phyloP scores from a whole-genome alignment of 805 yeast species.

The Metschnikowia chrysomelidarum region DNA sequence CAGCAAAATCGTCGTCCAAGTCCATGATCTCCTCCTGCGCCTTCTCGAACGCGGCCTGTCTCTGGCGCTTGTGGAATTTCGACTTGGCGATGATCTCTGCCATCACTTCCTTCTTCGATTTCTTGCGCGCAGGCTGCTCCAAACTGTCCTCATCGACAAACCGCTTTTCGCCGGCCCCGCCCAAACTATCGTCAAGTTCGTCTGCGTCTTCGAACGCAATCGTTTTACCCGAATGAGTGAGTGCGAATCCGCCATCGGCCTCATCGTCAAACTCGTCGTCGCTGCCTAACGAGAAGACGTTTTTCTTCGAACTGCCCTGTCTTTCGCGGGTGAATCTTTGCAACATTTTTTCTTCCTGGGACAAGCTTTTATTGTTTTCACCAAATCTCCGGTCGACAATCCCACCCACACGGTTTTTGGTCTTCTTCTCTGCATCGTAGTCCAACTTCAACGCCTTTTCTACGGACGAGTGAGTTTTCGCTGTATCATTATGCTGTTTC shows the following conservation, averaged over 20 bases:
- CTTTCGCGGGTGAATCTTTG: slow-evolving; percentile 91
- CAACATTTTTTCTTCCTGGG: slow-evolving; percentile 92
- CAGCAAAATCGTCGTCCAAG: slow-evolving; percentile 72
- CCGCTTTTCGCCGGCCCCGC: slow-evolving; percentile 21
- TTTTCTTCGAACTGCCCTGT: slow-evolving; percentile 56
- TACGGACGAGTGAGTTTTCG: slow-evolving; percentile 35
- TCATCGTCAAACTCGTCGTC: slow-evolving; percentile 64
- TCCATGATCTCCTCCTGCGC: slow-evolving; percentile 60
- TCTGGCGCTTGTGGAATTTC: slow-evolving; percentile 70
- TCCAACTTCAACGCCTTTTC: slow-evolving; percentile 48
- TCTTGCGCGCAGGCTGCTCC: slow-evolving; percentile 53
- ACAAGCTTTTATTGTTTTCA: slow-evolving; percentile 65
- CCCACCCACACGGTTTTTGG: slow-evolving; percentile 73
- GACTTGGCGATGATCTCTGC: slow-evolving; percentile 81
- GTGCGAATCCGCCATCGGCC: slow-evolving; percentile 44
- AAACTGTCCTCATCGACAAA: slow-evolving; percentile 40
- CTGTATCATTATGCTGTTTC: slow-evolving; percentile 34
- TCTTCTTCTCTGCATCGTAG: slow-evolving; percentile 61
- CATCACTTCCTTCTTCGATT: slow-evolving; percentile 83
- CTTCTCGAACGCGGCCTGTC: slow-evolving; percentile 63
- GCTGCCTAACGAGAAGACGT: slow-evolving; percentile 55
- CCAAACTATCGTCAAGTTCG: slow-evolving; percentile 29
- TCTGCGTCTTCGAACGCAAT: slow-evolving; percentile 50
- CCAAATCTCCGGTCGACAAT: slow-evolving; percentile 89
- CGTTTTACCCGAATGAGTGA: slow-evolving; percentile 80